Base-by-base conservation (phyloP, 2,329 filamentous ascomycete species). In the Sclerotinia trifoliorum region DNA sequence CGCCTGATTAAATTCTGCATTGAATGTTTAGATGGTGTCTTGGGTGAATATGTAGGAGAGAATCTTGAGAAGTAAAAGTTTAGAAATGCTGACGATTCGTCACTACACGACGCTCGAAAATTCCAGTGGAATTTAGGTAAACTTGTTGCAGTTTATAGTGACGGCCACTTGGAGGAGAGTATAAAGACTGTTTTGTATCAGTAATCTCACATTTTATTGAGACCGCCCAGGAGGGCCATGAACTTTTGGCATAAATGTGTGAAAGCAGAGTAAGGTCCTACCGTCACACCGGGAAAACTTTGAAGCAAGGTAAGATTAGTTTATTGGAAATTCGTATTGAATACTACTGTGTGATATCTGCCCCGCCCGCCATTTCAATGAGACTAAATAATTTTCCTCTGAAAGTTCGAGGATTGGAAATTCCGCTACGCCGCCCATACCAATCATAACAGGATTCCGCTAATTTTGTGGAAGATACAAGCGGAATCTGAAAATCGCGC, bases 331-430 rank as follows among this genome's bases (percentile, higher is more conserved):
- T 1, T 17, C 44, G 7, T 1, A 39, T 58, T 26, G 13, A 42
- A 42, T 19, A 1, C 17, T 35, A 35, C 1, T 1, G 3, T 2
- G 7, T 17, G 10, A 42, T 26, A 2, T 10, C 13, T 19, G 15
- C 13, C 0, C 6, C 7, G 0, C 6, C 1, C 21, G 1, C 13
- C 7, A n/a, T 3, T n/a, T 1, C 6, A 15, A 7, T 24, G n/a
- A 5, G 26, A 15, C 15, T 6, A 19, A 29, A 26, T 32, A 2
- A 13, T 5, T 32, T 21, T 19, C 26, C 6, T 52, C 26, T 21
- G 6, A 3, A 56, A 15, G 21, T 24, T 24, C 3, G 2, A n/a
- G 21, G 19, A 24, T 7, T 32, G 5, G 2, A 8, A 6, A 42
- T 17, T 2, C 35, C 1, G 24, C 13, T 11, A 19, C 6, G 6